Conservation (phyloP, 2,329 filamentous ascomycete genomes). For the Alternaria sp. region DNA sequence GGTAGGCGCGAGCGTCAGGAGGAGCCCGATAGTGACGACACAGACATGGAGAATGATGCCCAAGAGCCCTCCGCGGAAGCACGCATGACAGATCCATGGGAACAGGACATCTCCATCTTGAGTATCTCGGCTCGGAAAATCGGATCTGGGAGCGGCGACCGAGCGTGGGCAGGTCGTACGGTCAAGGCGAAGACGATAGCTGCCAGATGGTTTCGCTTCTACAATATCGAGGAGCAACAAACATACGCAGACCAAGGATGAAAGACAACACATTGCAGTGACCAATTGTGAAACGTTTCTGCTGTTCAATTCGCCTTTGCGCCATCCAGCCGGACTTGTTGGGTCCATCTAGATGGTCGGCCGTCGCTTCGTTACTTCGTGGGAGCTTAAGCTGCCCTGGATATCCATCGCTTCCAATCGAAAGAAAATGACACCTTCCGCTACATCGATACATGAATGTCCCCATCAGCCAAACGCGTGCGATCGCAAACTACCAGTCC, state of each 20-base stretch:
- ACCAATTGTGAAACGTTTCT: conserved; percentile 10
- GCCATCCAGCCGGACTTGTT: conserved; percentile 12
- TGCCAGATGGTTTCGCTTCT: conserved; percentile 52
- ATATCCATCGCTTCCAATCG: conserved; percentile 21
- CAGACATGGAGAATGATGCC: conserved; percentile 28
- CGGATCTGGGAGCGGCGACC: conserved; percentile 40
- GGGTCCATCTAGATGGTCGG: conserved; percentile 19
- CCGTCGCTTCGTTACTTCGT: conserved; percentile 35
- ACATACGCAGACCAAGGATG: conserved; percentile 9
- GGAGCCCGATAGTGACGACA: conserved; percentile 64
- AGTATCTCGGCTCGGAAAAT: conserved; percentile 54
- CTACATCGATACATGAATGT: conserved; percentile 13
- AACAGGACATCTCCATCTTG: conserved; percentile 55
- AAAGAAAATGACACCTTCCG: conserved; percentile 11
- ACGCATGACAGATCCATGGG: conserved; percentile 47
- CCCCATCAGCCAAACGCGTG: background rate
- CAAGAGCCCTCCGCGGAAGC: conserved; percentile 1
- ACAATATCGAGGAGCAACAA: conserved; percentile 16
- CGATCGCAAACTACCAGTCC: conserved; percentile 72
- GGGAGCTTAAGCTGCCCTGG: conserved; percentile 16
- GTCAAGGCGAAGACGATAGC: conserved; percentile 52
- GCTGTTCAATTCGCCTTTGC: conserved; percentile 11
- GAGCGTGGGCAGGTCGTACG: conserved; percentile 57
- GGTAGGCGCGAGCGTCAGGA: conserved; percentile 40
- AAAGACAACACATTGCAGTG: background rate